Conservation (phyloP, 1,139 yeast species). For the Zygosaccharomyces sapae region DNA sequence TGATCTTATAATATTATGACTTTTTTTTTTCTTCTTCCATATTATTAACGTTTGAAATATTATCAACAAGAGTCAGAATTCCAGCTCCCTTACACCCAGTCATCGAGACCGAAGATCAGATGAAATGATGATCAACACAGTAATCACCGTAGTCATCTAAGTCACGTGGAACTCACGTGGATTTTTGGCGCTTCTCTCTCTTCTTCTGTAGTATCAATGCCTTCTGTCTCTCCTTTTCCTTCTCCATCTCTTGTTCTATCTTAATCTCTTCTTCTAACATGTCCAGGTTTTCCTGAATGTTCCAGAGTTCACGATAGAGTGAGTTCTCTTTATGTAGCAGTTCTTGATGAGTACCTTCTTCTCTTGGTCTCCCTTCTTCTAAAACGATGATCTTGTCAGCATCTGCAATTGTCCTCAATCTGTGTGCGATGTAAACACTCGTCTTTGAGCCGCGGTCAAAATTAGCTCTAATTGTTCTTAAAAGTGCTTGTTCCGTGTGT, state of each 20-base stretch:
- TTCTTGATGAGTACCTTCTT: slow-evolving; percentile 76
- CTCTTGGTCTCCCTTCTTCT: slow-evolving; percentile 71
- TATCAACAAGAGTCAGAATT: slow-evolving; percentile 6
- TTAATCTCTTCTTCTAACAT: slow-evolving; percentile 40
- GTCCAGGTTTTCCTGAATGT: slow-evolving; percentile 80
- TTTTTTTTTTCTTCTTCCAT: not conserved
- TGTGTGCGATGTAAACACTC: slow-evolving; percentile 87
- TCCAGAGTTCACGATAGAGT: slow-evolving; percentile 78
- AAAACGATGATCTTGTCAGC: slow-evolving; percentile 89
- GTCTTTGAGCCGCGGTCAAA: slow-evolving; percentile 60
- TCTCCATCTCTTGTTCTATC: slow-evolving; percentile 24
- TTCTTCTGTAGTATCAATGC: not conserved
- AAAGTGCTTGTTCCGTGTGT: slow-evolving; percentile 83
- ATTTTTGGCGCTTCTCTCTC: not conserved
- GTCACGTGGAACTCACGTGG: not conserved
- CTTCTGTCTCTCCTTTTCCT: not conserved
- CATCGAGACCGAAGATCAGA: slow-evolving; percentile 1
- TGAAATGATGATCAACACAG: not conserved
- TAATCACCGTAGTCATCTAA: not conserved
- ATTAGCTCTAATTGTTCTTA: slow-evolving; percentile 64
- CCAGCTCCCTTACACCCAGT: slow-evolving; percentile 3
- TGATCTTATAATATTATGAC: not conserved
- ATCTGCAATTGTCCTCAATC: slow-evolving; percentile 90
- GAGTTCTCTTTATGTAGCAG: slow-evolving; percentile 53
- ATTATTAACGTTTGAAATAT: slow-evolving; percentile 3